Evolutionary conservation across 352 stramenopile species (phyloP).

Genomic region (Phytophthora pini): DNA sequence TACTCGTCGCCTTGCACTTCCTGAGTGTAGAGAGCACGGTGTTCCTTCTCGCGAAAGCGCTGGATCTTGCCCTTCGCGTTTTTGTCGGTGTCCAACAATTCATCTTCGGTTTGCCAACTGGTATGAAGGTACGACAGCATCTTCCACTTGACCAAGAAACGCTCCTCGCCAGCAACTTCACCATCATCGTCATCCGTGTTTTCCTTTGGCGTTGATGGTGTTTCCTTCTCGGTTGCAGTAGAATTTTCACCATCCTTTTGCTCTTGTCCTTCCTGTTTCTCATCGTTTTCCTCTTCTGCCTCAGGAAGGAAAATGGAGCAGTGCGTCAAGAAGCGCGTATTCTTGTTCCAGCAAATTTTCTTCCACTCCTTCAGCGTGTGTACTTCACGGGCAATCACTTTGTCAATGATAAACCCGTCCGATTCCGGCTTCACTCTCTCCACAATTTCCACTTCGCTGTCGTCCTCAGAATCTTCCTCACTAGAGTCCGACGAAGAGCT

Average conservation of each 20-base stretch:
- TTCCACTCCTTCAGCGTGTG: conserved; percentile 85
- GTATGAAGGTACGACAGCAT: conserved; percentile 90
- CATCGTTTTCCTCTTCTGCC: conserved; percentile 34
- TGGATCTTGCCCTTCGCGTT: conserved; percentile 89
- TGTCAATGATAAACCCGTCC: conserved; percentile 81
- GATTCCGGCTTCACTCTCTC: conserved; percentile 55
- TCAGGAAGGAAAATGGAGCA: conserved; percentile 85
- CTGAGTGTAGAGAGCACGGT: conserved; percentile 51
- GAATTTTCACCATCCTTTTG: conserved; percentile 10
- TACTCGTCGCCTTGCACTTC: conserved; percentile 86
- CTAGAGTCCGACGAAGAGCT: conserved; percentile 34
- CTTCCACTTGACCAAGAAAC: conserved; percentile 93
- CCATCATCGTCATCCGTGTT: conserved; percentile 28
- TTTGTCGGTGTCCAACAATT: conserved; percentile 84
- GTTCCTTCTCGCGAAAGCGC: conserved; percentile 84
- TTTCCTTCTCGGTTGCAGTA: background rate
- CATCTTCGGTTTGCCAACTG: conserved; percentile 90
- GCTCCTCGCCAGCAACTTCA: conserved; percentile 64
- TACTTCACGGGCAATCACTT: conserved; percentile 77
- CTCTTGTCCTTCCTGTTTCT: conserved; percentile 4
- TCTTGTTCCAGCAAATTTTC: conserved; percentile 76
- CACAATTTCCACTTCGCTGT: conserved; percentile 33
- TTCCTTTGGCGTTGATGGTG: conserved; percentile 3
- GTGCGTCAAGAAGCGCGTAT: conserved; percentile 77
- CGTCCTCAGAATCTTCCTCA: conserved; percentile 34